Evolutionary conservation across 1,284 basidiomycete genomes (phyloP), one percentile per base, ranked within the genome.

Genomic region (Gymnopus androsaceus): DNA sequence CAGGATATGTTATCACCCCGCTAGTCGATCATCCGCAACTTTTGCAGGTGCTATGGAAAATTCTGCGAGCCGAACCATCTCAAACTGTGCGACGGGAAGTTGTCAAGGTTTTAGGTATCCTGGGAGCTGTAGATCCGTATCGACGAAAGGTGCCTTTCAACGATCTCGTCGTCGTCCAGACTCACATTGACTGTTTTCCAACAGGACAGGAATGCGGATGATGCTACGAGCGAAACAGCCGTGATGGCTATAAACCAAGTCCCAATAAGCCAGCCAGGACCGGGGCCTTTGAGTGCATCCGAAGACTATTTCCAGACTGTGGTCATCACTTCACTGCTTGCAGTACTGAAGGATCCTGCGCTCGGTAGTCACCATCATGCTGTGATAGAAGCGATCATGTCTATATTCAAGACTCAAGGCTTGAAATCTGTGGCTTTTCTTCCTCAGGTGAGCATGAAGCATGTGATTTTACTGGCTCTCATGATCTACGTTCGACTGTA

Each of bases 261-360:
- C 30, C 77, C 82, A 19, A 67, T 81, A 28, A 74, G 72, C 19
- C 80, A 76, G 55, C 72, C 74, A 42, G 72, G 76, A 54, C 72
- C 74, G 42, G 72, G 64, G 23, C 68, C 82, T 19, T 77, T 80
- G 7, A 74, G 83, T 15, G 76, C 81, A 14, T 83, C 87, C 23
- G 97, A 99, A 64, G 97, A 99, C 68, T 99, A 98, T 72, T 99
- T 95, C 75, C 97, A 99, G 69, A 95, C 94, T 6, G 94, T 97
- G 3, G 96, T 95, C 38, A 93, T 99, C 72, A 91, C 88, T 45
- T 87, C 94, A 1, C 80, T 99, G 21, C 82, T 99, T 45, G 83
- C 85, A 51, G 93, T 99, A 54, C 75, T 99, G 62, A 92, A 90
- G 67, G 97, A 98, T 67, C 87, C 92, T 55, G 88, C 94, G 4